Evolutionary conservation across 331 rosid species (phyloP).

Genomic region (Saraca asoca): DNA sequence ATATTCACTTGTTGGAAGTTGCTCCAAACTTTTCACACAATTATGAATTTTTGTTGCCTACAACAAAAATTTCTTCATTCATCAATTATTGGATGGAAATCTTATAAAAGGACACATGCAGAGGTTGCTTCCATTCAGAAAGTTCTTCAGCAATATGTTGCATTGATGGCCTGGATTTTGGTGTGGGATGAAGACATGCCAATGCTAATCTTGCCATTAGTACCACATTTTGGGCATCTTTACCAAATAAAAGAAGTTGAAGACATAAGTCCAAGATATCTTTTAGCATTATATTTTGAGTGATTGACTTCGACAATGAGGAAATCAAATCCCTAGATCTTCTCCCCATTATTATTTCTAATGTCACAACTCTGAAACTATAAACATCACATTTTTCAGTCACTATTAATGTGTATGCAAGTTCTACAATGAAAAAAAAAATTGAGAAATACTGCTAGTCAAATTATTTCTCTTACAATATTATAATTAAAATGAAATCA

Average conservation of each 20-base stretch:
- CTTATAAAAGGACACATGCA: neutral
- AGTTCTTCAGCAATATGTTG: slow-evolving; percentile 19
- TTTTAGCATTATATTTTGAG: neutral
- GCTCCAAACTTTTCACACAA: too few species aligned
- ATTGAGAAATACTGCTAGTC: neutral
- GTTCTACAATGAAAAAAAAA: slow-evolving; percentile 13
- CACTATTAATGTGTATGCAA: slow-evolving; percentile 11
- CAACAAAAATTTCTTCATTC: slow-evolving; percentile 1
- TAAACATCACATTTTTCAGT: too few species aligned
- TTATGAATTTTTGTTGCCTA: too few species aligned
- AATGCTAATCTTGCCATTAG: slow-evolving; percentile 19
- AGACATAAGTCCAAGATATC: slow-evolving; percentile 38
- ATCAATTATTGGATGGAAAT: slow-evolving; percentile 23
- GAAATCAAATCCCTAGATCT: slow-evolving; percentile 30
- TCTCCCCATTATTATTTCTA: slow-evolving; percentile 41
- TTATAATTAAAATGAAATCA: too few species aligned
- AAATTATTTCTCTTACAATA: too few species aligned
- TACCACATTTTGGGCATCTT: too few species aligned
- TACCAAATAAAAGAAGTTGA: slow-evolving; percentile 4
- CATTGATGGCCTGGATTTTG: slow-evolving; percentile 32
- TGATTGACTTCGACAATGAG: neutral
- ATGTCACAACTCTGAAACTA: too few species aligned
- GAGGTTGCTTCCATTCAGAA: neutral
- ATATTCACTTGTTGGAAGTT: too few species aligned
- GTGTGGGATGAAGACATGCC: slow-evolving; percentile 23